Conservation (phyloP, 129 eudicot genomes). For the Flaveria robusta region DNA sequence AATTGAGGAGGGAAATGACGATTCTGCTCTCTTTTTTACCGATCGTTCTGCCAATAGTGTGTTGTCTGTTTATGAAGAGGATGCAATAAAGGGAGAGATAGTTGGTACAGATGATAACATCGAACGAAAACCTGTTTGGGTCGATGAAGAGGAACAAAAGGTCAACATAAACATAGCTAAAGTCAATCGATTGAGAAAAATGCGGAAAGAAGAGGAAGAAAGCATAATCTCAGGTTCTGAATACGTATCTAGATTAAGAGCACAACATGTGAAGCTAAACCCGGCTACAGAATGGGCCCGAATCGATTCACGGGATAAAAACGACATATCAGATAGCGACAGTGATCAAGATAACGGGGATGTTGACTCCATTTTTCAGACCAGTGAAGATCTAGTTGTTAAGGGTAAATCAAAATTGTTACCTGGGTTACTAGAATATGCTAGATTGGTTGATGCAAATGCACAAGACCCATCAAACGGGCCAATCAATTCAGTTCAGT, state of each 20-base stretch:
- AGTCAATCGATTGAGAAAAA: constrained; percentile 75
- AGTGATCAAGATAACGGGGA: constrained; percentile 54
- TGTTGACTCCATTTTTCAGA: constrained; percentile 55
- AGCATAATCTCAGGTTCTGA: constrained; percentile 66
- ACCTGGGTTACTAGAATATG: constrained; percentile 76
- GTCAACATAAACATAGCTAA: constrained; percentile 63
- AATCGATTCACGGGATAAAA: constrained; percentile 37
- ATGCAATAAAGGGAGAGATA: constrained; percentile 32
- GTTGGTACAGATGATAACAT: constrained; percentile 30
- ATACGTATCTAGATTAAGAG: constrained; percentile 81
- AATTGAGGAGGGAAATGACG: constrained; percentile 39
- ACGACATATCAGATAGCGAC: constrained; percentile 53
- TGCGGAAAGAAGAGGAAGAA: constrained; percentile 82
- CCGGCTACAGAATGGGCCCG: constrained; percentile 90
- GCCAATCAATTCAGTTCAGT: constrained; percentile 74
- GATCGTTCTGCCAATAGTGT: constrained; percentile 58
- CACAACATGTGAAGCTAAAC: constrained; percentile 82
- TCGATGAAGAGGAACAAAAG: constrained; percentile 86
- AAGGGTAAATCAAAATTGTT: constrained; percentile 53
- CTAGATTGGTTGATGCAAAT: constrained; percentile 78
- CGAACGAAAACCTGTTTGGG: constrained; percentile 81
- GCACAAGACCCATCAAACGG: constrained; percentile 64
- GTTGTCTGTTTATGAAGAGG: constrained; percentile 60
- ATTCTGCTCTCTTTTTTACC: constrained; percentile 61
- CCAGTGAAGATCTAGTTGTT: constrained; percentile 75